These are phyloP conservation scores for Colletotrichum cuscutae DNA, from an alignment of 2,329 filamentous ascomycete species.

Conservation along the genomic window DNA sequence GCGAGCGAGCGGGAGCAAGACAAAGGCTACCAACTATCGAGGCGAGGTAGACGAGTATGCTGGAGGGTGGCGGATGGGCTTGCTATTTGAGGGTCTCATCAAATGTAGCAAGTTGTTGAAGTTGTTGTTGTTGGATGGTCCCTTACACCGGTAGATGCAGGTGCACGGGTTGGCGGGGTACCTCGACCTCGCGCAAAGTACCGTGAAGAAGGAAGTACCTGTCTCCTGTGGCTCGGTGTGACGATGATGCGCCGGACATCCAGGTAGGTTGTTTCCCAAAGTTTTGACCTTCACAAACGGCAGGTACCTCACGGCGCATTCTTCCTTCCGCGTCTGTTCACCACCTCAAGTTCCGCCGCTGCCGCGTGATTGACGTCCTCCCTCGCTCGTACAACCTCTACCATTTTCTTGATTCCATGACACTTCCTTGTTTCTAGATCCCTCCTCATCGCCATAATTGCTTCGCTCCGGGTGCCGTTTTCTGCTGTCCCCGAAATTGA, in stretches of 20 bases:
- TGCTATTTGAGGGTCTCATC: not conserved
- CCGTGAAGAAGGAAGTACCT: not conserved
- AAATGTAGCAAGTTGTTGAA: not conserved
- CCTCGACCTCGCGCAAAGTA: not conserved
- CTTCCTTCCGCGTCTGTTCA: not conserved
- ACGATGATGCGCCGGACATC: not conserved
- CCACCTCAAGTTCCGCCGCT: no score
- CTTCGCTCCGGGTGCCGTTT: not conserved
- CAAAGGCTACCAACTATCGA: not conserved
- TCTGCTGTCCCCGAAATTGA: conserved; percentile 10
- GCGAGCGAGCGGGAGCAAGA: not conserved
- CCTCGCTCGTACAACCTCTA: not conserved
- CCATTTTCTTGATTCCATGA: not conserved
- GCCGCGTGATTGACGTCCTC: not conserved
- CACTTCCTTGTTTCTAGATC: no score
- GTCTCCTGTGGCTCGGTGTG: not conserved
- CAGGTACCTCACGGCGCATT: not conserved
- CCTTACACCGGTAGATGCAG: not conserved
- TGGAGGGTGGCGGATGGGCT: not conserved
- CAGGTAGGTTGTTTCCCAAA: not conserved
- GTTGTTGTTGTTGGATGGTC: not conserved
- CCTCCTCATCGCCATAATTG: not conserved
- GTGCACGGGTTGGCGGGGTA: not conserved
- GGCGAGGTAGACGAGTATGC: not conserved
- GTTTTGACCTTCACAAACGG: not conserved